These are phyloP conservation scores for Pseudonitzschia multiseries DNA, from an alignment of 108 stramenopile species.

Conservation along the genomic window DNA sequence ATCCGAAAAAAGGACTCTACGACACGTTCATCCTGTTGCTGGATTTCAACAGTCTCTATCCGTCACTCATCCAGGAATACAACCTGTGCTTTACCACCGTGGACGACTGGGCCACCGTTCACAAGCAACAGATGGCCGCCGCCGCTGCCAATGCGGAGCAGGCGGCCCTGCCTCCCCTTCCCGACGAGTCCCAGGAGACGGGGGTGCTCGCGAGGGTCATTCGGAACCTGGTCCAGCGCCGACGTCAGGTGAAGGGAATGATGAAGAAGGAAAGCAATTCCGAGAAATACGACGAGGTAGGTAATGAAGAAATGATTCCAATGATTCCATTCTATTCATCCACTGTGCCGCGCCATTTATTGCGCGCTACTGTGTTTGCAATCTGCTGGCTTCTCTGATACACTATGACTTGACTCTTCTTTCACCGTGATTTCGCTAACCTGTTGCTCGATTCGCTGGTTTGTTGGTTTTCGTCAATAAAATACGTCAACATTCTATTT, in stretches of 20 bases:
- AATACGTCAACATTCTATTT: too few species aligned
- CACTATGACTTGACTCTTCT: too few species aligned
- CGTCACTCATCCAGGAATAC: slow-evolving; percentile 99
- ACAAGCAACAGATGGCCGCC: slow-evolving; percentile 20
- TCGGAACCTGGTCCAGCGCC: slow-evolving; percentile 93
- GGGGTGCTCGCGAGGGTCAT: slow-evolving; percentile 98
- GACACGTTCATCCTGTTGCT: slow-evolving; percentile 97
- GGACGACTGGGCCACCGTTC: slow-evolving; percentile 77
- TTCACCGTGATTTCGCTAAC: too few species aligned
- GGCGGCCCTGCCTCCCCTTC: slow-evolving; percentile 83
- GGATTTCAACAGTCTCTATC: slow-evolving; percentile 99
- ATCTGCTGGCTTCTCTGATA: too few species aligned
- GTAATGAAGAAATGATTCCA: slow-evolving; percentile 19
- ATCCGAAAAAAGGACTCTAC: slow-evolving; percentile 99
- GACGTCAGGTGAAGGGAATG: slow-evolving; percentile 90
- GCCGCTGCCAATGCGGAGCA: slow-evolving; percentile 31
- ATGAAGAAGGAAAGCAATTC: slow-evolving; percentile 84
- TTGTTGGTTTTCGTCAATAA: too few species aligned
- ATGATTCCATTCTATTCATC: too few species aligned
- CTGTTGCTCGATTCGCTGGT: slow-evolving; percentile 4
- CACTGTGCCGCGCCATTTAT: too few species aligned
- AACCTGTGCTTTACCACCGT: slow-evolving; percentile 99
- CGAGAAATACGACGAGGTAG: slow-evolving; percentile 76
- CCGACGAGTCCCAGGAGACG: slow-evolving; percentile 71
- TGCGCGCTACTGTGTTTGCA: too few species aligned